Evolutionary conservation across 1,284 basidiomycete species (phyloP), one percentile per base, ranked within the genome.

Genomic region (Malassezia restricta): DNA sequence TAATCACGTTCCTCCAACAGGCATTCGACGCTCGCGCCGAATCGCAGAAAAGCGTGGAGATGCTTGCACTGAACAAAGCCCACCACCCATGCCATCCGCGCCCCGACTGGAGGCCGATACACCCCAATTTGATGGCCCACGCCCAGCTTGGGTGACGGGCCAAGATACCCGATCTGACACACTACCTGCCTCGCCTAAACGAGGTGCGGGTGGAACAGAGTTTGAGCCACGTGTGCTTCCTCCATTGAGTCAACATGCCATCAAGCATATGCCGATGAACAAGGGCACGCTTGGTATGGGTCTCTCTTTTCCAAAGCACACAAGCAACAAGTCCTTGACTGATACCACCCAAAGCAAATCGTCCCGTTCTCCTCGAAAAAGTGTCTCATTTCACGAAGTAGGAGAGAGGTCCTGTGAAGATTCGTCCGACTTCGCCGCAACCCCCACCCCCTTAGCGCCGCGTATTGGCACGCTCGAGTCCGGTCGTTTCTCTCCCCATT

Each of bases 1-100:
- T 24, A 24, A 24, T 24, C 20, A 24, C 20, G 20, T 24, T 4
- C 20, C 20, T 24, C 4, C 20, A 2, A 6, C 15, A 39, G 33
- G 33, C 29, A 28, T 47, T 17, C 44, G 44, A 17, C 44, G 44
- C 35, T 47, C 44, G n/a, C 44, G 44, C 14, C 44, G 44, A 15
- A 32, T 47, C 15, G 44, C 44, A 8, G 44, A 33, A 12, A 37
- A 39, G 33, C 32, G 35, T n/a, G 35, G 14, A 14, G 33, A 27
- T 28, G 30, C 44, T 17, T 20, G 24, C 12, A 28, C 44, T 9
- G 24, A 38, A 14, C 27, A 11, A n/a, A 8, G 8, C 9, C 11
- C 24, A 11, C 49, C 49, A n/a, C 43, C 42, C n/a, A 24, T 24
- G 20, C 20, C 20, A 24, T 24, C 20, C 20, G 32, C 49, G 12